Evolutionary conservation across 2,329 filamentous ascomycete species (phyloP).

Genomic region (Xylaria sp.): DNA sequence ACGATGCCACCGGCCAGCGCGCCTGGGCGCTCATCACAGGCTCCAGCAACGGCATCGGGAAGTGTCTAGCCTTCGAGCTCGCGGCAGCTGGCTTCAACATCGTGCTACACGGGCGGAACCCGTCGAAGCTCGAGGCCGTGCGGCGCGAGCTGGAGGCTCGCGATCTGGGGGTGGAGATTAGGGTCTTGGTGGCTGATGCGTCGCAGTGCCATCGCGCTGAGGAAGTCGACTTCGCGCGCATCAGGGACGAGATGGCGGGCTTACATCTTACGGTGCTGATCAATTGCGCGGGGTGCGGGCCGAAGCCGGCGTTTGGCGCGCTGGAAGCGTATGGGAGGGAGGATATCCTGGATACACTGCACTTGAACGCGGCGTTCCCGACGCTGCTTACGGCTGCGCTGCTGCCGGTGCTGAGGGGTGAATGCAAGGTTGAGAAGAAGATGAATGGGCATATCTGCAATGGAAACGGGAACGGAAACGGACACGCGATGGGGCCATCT

Average conservation of each 20-base stretch:
- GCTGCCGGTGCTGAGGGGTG: slow-evolving; percentile 38
- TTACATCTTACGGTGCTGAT: slow-evolving; percentile 61
- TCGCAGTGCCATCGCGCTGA: slow-evolving; percentile 43
- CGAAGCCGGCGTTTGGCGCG: slow-evolving; percentile 47
- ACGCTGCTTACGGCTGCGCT: slow-evolving; percentile 38
- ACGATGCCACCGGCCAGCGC: slow-evolving; percentile 32
- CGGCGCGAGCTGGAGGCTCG: slow-evolving; percentile 50
- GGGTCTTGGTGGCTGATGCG: slow-evolving; percentile 57
- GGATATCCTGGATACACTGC: slow-evolving; percentile 55
- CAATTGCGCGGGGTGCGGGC: slow-evolving; percentile 62
- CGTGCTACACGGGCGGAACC: slow-evolving; percentile 63
- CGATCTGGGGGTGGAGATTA: slow-evolving; percentile 53
- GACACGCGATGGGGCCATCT: not conserved
- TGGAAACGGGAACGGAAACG: not conserved
- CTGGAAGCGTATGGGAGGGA: slow-evolving; percentile 49
- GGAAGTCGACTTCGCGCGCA: slow-evolving; percentile 32
- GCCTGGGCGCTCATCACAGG: slow-evolving; percentile 62
- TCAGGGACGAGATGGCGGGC: slow-evolving; percentile 41
- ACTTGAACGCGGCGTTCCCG: slow-evolving; percentile 53
- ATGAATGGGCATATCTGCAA: not conserved
- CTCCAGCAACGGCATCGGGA: slow-evolving; percentile 63
- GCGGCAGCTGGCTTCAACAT: slow-evolving; percentile 64
- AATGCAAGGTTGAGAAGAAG: not conserved
- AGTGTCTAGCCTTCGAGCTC: slow-evolving; percentile 60
- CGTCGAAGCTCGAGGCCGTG: slow-evolving; percentile 55